Base-by-base conservation (phyloP, 306 rosid species). In the Sechiopsis laciniata region DNA sequence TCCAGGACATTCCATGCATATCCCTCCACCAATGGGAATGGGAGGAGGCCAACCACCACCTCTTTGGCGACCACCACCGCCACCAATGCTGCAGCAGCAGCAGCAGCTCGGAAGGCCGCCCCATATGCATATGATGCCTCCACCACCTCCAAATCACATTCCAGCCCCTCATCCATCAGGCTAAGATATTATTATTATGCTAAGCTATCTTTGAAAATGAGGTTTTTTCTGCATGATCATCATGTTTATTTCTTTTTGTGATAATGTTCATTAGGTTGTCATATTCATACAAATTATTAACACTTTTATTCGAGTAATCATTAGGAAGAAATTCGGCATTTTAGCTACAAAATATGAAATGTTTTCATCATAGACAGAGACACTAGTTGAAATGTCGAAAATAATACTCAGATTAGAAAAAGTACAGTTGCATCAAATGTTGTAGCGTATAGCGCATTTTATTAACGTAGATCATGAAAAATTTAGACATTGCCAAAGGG, bases 11-110 rank as follows among this genome's bases (percentile, higher is more conserved):
- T 94, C 89, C 32, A 88, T 96, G 76, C 85, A 80, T 54, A 89
- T 93, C 71, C 98, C 98, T 14, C 99, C 97, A 10, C 99, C 99
- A 2, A 60, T 88, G 80, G 87, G 83, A 32, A 91, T 94, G 99
- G 89, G 86, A 74, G 82, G 87, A 74, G 37, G 17, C 12, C 97
- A 84, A 74, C 96, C 83, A 53, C 87, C 80, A 12, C 29, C 29
- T 26, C 64, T 85, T 59, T 91, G 99, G 99, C 85, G 90, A 35
- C 96, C 92, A 6, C 95, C 85, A 0, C 97, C 97, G 1, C 96
- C 95, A 4, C 90, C 87, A 3, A 96, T 87, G 72, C 90, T 87
- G 72, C 90, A 83, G 54, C 90, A 82, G 52, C 83, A 83, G 54
- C 90, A 82, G 52, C 83, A 82, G 52, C 83, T 76, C 10, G 84